phyloP scores from a whole-genome alignment of 2,329 filamentous ascomycete genomes.

The Venturiaceae sp. region DNA sequence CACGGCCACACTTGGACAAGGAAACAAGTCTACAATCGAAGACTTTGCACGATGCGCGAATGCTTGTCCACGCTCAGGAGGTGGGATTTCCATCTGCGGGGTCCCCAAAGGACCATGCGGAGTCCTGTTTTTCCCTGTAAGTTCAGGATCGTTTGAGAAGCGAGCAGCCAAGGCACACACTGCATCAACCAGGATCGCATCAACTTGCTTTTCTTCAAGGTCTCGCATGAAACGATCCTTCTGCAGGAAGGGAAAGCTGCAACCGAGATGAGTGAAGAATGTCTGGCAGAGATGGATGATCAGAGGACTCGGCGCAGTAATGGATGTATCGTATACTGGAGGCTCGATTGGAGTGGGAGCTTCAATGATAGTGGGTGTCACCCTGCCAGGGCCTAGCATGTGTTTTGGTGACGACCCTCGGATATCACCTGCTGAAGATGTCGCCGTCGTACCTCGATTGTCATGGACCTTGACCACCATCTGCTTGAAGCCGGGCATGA shows the following conservation, averaged over 20 bases:
- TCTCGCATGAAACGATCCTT: conserved; percentile 63
- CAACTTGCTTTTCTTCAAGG: conserved; percentile 69
- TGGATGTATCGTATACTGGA: conserved; percentile 70
- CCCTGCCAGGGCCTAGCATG: conserved; percentile 15
- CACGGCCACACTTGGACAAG: conserved; percentile 72
- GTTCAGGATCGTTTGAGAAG: conserved; percentile 55
- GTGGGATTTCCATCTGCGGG: conserved; percentile 29
- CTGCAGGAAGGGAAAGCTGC: conserved; percentile 76
- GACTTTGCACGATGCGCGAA: conserved; percentile 77
- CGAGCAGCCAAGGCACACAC: conserved; percentile 74
- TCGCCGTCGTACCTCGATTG: conserved; percentile 50
- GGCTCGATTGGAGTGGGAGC: conserved; percentile 32
- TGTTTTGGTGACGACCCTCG: conserved; percentile 21
- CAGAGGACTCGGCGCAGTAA: conserved; percentile 60
- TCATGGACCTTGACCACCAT: conserved; percentile 75
- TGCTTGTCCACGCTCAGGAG: conserved; percentile 61
- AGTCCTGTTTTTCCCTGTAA: conserved; percentile 33
- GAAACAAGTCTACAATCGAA: conserved; percentile 73
- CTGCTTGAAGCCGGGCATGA: conserved; percentile 85
- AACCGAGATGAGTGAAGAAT: conserved; percentile 75
- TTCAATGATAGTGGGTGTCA: conserved; percentile 18
- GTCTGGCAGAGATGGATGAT: conserved; percentile 69
- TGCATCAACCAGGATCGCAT: conserved; percentile 77
- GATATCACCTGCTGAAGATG: conserved; percentile 39
- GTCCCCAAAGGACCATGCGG: conserved; percentile 31